These are phyloP conservation scores for Cladosporium sp. DNA, from an alignment of 2,329 filamentous ascomycete genomes.

Conservation along the genomic window DNA sequence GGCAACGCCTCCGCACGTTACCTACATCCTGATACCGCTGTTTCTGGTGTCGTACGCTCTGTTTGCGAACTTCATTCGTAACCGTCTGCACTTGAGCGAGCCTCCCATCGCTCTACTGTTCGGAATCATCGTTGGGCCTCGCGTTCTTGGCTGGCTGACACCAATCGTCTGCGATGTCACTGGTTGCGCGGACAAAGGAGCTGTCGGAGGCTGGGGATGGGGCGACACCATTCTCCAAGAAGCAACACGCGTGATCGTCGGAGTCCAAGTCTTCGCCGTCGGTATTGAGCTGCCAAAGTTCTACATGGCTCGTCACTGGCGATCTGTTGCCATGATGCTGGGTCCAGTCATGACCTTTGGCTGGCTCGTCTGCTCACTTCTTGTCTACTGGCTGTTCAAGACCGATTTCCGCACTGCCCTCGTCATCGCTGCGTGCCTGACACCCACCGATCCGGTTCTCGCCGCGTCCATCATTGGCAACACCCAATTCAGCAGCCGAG, in stretches of 20 bases:
- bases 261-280: slow-evolving; percentile 39
- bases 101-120: slow-evolving; percentile 45
- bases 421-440: slow-evolving; percentile 52
- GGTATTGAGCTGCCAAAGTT: slow-evolving; percentile 36
- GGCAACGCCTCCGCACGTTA: slow-evolving; percentile 43
- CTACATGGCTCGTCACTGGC: slow-evolving; percentile 51
- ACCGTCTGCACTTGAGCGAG: slow-evolving; percentile 46
- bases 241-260: slow-evolving; percentile 43
- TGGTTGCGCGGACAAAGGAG: slow-evolving; percentile 18
- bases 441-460: slow-evolving; percentile 55
- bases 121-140: slow-evolving; percentile 43
- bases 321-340: slow-evolving; percentile 46
- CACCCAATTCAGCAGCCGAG: slow-evolving; percentile 49
- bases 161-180: slow-evolving; percentile 36
- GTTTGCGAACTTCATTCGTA: slow-evolving; percentile 44
- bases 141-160: slow-evolving; percentile 35
- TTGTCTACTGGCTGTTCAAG: slow-evolving; percentile 46
- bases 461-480: slow-evolving; percentile 52
- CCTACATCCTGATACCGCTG: slow-evolving; percentile 41
- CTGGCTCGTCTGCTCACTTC: slow-evolving; percentile 45
- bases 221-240: slow-evolving; percentile 40
- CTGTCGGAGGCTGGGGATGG: slow-evolving; percentile 37
- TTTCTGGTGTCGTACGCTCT: slow-evolving; percentile 46
- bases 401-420: slow-evolving; percentile 44
- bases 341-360: slow-evolving; percentile 51